These are phyloP conservation scores for Rhododendron molle DNA, from an alignment of 148 eudicot genomes.

Conservation along the genomic window DNA sequence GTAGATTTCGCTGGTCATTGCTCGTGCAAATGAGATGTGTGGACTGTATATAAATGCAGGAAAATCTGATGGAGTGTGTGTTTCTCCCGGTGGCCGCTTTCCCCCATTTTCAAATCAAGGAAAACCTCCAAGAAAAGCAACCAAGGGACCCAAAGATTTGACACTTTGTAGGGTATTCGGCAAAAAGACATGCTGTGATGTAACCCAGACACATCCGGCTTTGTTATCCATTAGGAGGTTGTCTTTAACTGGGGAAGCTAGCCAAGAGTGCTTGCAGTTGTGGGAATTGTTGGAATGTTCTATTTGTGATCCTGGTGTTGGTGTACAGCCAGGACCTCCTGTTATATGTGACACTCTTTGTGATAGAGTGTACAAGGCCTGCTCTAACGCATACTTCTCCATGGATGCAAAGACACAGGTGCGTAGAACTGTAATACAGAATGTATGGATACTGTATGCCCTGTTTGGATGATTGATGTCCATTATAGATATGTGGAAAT, in stretches of 20 bases:
- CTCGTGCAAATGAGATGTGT: not conserved
- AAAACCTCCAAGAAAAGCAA: conserved; percentile 66
- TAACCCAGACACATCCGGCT: conserved; percentile 79
- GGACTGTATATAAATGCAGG: conserved; percentile 41
- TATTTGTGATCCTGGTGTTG: conserved; percentile 84
- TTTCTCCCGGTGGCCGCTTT: conserved; percentile 92
- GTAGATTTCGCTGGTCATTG: not conserved
- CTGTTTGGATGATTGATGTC: not conserved
- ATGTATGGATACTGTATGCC: not conserved
- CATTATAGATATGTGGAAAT: not conserved
- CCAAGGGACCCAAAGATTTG: conserved; percentile 65
- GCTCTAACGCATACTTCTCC: conserved; percentile 80
- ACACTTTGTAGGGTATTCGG: conserved; percentile 82
- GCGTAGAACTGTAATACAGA: conserved; percentile 7
- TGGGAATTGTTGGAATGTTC: conserved; percentile 97
- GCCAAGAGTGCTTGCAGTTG: conserved; percentile 74
- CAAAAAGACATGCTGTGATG: conserved; percentile 88
- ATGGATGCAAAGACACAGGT: conserved; percentile 81
- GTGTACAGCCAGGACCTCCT: conserved; percentile 80
- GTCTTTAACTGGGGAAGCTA: conserved; percentile 84
- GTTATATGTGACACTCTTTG: conserved; percentile 73
- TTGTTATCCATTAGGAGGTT: conserved; percentile 67
- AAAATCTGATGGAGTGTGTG: conserved; percentile 67
- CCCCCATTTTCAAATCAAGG: conserved; percentile 72
- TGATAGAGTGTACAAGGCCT: conserved; percentile 72